These are phyloP conservation scores for Aspergillus awamori DNA, from an alignment of 2,329 filamentous ascomycete species.

Conservation along the genomic window DNA sequence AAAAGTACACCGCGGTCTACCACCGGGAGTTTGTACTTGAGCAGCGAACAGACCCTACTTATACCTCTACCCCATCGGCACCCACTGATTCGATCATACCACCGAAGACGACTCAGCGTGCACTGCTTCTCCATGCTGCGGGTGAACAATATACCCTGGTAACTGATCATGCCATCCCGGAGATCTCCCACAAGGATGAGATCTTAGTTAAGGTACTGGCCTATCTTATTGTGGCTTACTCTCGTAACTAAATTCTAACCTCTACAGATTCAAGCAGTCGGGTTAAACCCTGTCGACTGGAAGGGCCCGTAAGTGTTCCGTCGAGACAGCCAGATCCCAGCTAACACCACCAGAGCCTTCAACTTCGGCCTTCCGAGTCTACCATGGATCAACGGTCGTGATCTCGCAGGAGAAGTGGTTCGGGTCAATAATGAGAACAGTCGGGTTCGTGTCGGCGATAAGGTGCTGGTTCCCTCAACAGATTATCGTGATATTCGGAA, in stretches of 20 bases:
- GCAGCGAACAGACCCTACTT: slow-evolving; percentile 12
- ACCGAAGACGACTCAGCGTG: slow-evolving; percentile 43
- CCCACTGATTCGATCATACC: slow-evolving; percentile 1
- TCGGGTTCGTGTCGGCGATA: slow-evolving; percentile 60
- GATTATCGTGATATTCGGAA: slow-evolving; percentile 74
- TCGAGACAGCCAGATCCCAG: background rate
- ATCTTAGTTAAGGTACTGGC: slow-evolving; percentile 59
- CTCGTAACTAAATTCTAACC: background rate
- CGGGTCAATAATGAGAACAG: slow-evolving; percentile 46
- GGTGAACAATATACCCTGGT: slow-evolving; percentile 55
- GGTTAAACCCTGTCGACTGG: slow-evolving; percentile 77
- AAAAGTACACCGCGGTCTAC: slow-evolving; percentile 16
- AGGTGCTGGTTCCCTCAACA: slow-evolving; percentile 67
- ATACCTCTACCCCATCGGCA: background rate
- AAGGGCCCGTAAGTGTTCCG: slow-evolving; percentile 65
- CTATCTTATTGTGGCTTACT: background rate
- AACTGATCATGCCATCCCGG: slow-evolving; percentile 51
- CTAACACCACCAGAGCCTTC: slow-evolving; percentile 58
- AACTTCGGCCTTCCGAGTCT: slow-evolving; percentile 70
- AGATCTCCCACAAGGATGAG: slow-evolving; percentile 52
- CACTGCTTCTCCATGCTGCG: slow-evolving; percentile 54
- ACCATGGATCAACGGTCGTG: slow-evolving; percentile 70
- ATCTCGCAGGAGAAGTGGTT: slow-evolving; percentile 68
- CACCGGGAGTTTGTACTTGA: slow-evolving; percentile 14
- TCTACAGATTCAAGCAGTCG: slow-evolving; percentile 59